Base-by-base conservation (phyloP, 2,329 filamentous ascomycete species). In the Mycosphaerella sp. region DNA sequence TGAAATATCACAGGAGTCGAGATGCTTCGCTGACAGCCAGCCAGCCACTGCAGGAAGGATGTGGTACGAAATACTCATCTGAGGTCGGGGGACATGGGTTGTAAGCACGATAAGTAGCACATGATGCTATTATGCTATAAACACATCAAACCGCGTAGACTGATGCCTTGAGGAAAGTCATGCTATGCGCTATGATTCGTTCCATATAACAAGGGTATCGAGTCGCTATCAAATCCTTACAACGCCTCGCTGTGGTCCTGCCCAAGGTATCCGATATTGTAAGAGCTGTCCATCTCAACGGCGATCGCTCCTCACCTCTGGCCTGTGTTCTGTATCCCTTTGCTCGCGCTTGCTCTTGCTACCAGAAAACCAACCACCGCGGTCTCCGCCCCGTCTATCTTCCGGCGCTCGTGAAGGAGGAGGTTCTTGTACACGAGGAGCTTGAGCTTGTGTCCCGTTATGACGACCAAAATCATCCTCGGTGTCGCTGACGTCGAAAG, bases 401-500 rank as follows among this genome's bases (percentile, higher is more conserved):
- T 57, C 55, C 6, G 52, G 52, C 13, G 44, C 57, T 51, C 46
- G 18, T 6, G 57, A 46, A 3, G 55, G 41, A 14, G 41, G 50
- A 12, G 57, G 57, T 46, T 57, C 41, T 36, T 57, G 57, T 18
- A 57, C 50, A 17, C 30, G 30, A 34, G 30, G 30, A 34, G 46
- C 47, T 18, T 42, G 25, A 34, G 21, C 25, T 18, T 52, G 13
- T 14, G 34, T 34, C 12, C 18, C 28, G 4, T 37, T 36, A 30
- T 43, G 35, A 30, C 50, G 47, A 9, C 52, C 41, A 14, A 30
- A 16, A 13, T 54, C 47, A 28, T 54, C 52, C 44, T 54, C 52
- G n/a, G 39, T 35, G 28, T 54, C 52, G 47, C 52, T 54, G 14
- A 47, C 42, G 12, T 45, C 73, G 40, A 72, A 73, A 2, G 70